Conservation (phyloP, 163 green algal species). For the Coccomyxa subellipsoidea region DNA sequence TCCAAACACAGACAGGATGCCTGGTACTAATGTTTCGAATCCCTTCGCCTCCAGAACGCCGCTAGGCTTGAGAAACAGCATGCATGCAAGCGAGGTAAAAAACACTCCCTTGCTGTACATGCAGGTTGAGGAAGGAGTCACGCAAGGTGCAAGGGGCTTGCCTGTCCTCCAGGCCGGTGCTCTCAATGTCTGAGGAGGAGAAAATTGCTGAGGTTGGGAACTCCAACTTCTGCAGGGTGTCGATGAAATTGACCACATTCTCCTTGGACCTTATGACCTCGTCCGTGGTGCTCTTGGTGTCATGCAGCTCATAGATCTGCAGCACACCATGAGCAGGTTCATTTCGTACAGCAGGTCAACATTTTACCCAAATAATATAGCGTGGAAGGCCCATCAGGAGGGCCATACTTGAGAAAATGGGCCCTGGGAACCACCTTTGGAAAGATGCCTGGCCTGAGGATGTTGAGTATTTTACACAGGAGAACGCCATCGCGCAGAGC, state of each 20-base stretch:
- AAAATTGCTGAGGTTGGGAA: slow-evolving; percentile 48
- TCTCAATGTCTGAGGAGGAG: slow-evolving; percentile 46
- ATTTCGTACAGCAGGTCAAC: too few relatives aligned
- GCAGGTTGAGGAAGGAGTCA: background rate
- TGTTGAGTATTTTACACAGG: slow-evolving; percentile 59
- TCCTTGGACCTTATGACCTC: slow-evolving; percentile 37
- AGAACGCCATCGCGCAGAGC: slow-evolving; percentile 54
- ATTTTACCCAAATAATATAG: too few relatives aligned
- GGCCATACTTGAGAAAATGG: background rate
- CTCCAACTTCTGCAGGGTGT: slow-evolving; percentile 22
- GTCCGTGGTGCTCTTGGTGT: slow-evolving; percentile 11
- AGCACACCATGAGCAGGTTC: background rate
- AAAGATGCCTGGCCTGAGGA: slow-evolving; percentile 39
- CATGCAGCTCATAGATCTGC: slow-evolving; percentile 12
- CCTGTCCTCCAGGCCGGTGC: slow-evolving; percentile 44
- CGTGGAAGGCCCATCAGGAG: background rate
- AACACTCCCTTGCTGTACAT: background rate
- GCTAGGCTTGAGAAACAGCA: slow-evolving; percentile 63
- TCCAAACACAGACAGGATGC: background rate
- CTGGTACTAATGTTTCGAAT: background rate
- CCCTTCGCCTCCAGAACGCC: slow-evolving; percentile 28
- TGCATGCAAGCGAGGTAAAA: background rate
- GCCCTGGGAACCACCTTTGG: slow-evolving; percentile 15
- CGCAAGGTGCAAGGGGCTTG: slow-evolving; percentile 1
- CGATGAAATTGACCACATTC: slow-evolving; percentile 64